Evolutionary conservation across 2,329 filamentous ascomycete genomes (phyloP), one percentile per base, ranked within the genome.

Genomic region (Pseudogymnoascus sp.): DNA sequence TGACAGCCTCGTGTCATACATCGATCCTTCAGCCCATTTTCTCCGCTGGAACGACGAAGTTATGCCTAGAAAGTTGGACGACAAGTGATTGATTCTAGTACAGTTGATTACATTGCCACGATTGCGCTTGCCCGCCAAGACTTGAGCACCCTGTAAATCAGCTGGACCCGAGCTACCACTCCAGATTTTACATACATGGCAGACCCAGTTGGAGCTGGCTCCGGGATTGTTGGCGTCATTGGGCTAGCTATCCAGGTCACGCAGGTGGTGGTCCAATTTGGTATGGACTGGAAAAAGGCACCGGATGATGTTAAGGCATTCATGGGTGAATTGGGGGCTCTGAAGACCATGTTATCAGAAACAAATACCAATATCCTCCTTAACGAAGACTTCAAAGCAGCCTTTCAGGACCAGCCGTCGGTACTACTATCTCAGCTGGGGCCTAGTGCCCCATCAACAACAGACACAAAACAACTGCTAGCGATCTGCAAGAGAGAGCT

Each of bases 231-330:
- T 16, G 65, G 65, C 49, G 60, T 67, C 28, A 62, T 67, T 35
- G 61, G 64, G 35, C 42, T 67, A 38, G 62, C 60, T 14, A 66
- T 67, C 60, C 64, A 67, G 42, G 62, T 67, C 33, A 62, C 63
- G 7, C 64, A 67, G 59, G 45, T 66, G 6, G 64, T 65, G 16
- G 59, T 63, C n/a, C 59, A 64, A 58, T 67, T 66, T 63, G 64
- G 64, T 39, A 61, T 67, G 39, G 65, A 67, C 35, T 67, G 62
- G 64, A 67, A 66, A 60, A 62, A 67, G 63, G 66, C 66, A 28
- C 66, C 66, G 6, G 55, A 61, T 30, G 61, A 67, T 52, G 64
- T 65, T 28, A 64, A 67, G 39, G 52, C 52, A 22, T 67, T 67
- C 33, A 67, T 64, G 41, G 59, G 60, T 4, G 66, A 67, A 52